Base-by-base conservation (phyloP, 2,329 filamentous ascomycete genomes). In the Rutstroemia sydowiana region DNA sequence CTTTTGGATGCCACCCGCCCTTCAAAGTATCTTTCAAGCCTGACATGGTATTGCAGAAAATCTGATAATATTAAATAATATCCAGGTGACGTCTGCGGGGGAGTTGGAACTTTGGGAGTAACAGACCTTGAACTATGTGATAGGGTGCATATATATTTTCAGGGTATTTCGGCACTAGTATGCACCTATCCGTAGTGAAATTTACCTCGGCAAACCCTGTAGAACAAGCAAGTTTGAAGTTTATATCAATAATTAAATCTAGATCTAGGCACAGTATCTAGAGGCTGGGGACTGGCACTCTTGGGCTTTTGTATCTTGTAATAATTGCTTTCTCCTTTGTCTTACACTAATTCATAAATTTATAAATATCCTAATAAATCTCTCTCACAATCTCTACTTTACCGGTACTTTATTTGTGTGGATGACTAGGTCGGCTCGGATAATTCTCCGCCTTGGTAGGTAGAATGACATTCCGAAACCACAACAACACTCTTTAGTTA, bases 1-100 rank as follows among this genome's bases (percentile, higher is more conserved):
- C 69, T 57, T 76, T 75, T 0, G 76, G 75, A 63, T 78, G 74
- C 76, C 76, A 78, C 40, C 75, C 75, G 45, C 70, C 69, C 59
- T 77, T 78, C 53, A 73, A 63, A 21, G 74, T 63, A 48, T 70
- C 70, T 60, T 70, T 73, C 26, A 77, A 63, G 21, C 70, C 70
- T 9, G 48, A 51, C 41, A 51, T 51, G 7, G n/a, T 51, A 23
- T 18, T 51, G 32, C 14, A 23, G 14, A 26, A 31, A 26, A 16
- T 26, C 8, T 11, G 21, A 26, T 26, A 26, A 26, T 26, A 31
- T 32, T 30, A 13, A 16, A 30, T 34, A 21, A 26, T 37, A 6
- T 45, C n/a, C 34, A 23, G 48, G 26, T 18, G 23, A 40, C 23
- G 45, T 39, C 44, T 45, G 41, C 41, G 48, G 41, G 41, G 48